Conservation (phyloP, 2,329 filamentous ascomycete genomes). For the Sphaerulina musiva region DNA sequence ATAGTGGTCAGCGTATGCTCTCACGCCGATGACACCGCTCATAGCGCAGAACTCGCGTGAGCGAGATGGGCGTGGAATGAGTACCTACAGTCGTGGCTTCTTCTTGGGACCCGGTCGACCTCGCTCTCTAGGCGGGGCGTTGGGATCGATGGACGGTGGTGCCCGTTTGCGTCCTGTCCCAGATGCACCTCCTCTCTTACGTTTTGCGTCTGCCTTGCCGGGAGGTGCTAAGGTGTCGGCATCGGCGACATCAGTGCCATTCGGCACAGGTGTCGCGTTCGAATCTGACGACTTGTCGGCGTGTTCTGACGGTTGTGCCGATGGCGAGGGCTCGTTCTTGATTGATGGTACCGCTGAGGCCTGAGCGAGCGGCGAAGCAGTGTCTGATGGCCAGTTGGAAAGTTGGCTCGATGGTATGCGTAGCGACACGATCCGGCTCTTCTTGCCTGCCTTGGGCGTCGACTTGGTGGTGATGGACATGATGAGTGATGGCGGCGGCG, state of each 20-base stretch:
- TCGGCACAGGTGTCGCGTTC: slow-evolving; percentile 36
- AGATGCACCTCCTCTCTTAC: slow-evolving; percentile 57
- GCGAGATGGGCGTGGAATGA: neutral
- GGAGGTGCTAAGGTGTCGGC: slow-evolving; percentile 41
- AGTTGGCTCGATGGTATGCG: slow-evolving; percentile 25
- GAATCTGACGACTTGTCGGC: slow-evolving; percentile 40
- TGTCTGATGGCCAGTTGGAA: slow-evolving; percentile 26
- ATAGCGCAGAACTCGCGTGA: neutral
- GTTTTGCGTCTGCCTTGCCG: slow-evolving; percentile 43
- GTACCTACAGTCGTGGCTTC: slow-evolving; percentile 82
- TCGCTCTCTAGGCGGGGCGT: slow-evolving; percentile 30
- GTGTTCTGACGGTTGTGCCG: slow-evolving; percentile 30
- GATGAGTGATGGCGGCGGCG: slow-evolving; percentile 11
- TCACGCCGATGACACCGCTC: neutral
- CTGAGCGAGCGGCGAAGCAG: slow-evolving; percentile 12
- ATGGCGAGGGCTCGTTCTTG: slow-evolving; percentile 35
- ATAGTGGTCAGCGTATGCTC: slow-evolving; percentile 21
- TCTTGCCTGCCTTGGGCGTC: slow-evolving; percentile 26
- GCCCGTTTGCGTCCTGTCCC: slow-evolving; percentile 30
- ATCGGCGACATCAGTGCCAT: slow-evolving; percentile 32
- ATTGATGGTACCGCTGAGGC: slow-evolving; percentile 11
- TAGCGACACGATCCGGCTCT: slow-evolving; percentile 28
- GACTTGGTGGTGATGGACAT: slow-evolving; percentile 24
- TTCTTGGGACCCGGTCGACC: slow-evolving; percentile 95
- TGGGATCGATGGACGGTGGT: slow-evolving; percentile 44